Evolutionary conservation across 192 early-diverging fungal genomes (phyloP).

Genomic region (Coemansia sp.): DNA sequence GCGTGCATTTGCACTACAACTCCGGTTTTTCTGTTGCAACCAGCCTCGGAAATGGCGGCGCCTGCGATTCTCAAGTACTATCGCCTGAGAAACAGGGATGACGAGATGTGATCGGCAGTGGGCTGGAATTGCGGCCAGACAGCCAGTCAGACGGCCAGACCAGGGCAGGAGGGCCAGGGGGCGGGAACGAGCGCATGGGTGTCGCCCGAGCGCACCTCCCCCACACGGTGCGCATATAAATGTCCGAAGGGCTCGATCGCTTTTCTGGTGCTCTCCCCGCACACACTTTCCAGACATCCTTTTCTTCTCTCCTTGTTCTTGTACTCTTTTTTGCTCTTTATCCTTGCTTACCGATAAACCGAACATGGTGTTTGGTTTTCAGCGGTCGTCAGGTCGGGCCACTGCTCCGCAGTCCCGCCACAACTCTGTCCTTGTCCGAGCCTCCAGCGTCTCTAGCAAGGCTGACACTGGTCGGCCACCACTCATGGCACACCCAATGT

Average conservation of each 20-base stretch:
- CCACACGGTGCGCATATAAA: background rate
- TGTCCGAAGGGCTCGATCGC: background rate
- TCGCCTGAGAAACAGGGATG: background rate
- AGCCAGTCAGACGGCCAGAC: background rate
- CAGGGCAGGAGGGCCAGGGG: background rate
- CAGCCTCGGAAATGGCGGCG: background rate
- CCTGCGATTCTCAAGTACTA: background rate
- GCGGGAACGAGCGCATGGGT: background rate
- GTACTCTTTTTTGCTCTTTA: background rate
- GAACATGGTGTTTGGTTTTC: conserved; percentile 4
- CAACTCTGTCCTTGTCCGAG: conserved; percentile 2
- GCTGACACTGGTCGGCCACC: background rate
- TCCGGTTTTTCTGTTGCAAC: background rate
- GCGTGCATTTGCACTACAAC: background rate
- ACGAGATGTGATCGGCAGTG: background rate
- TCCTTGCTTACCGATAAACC: background rate
- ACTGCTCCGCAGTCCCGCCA: background rate
- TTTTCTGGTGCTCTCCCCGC: background rate
- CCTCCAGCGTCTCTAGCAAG: background rate
- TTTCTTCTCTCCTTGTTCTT: background rate
- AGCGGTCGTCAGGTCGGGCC: background rate
- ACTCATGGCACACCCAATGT: conserved; percentile 32
- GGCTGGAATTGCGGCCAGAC: background rate
- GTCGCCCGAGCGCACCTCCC: background rate
- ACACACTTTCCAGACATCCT: background rate